These are phyloP conservation scores for Ligustrum vulgare DNA, from an alignment of 257 asterid genomes.

Conservation along the genomic window DNA sequence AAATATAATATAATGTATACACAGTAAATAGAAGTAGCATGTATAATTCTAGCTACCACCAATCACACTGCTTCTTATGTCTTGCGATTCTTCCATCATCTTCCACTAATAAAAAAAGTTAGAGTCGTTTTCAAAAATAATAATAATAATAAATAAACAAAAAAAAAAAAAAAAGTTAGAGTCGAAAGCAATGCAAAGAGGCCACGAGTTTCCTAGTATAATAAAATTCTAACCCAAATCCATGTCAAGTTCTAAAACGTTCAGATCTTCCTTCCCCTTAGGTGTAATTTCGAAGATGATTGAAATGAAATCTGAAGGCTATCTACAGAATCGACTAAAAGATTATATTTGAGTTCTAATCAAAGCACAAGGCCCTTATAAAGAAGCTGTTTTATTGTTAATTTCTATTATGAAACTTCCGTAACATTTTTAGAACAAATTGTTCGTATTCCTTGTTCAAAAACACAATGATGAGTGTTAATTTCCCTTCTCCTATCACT, in stretches of 20 bases:
- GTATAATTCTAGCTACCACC: no score
- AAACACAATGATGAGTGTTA: not conserved
- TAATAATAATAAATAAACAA: no score
- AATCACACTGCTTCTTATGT: no score
- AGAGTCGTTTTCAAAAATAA: no score
- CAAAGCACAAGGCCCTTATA: not conserved
- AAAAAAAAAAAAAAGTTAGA: not conserved
- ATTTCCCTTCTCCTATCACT: not conserved
- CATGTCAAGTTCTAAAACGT: not conserved
- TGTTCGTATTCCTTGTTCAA: not conserved
- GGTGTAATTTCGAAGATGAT: not conserved
- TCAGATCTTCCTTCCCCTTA: not conserved
- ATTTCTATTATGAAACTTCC: not conserved
- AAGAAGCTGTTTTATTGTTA: not conserved
- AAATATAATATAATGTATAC: not conserved
- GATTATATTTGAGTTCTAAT: not conserved
- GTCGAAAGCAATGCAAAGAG: not conserved
- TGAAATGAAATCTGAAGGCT: not conserved
- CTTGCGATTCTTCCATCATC: not conserved
- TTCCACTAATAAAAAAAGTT: not conserved
- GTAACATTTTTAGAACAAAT: no score
- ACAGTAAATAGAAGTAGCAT: not conserved
- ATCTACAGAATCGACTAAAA: no score
- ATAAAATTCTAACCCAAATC: not conserved
- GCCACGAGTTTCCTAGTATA: not conserved